Conservation (phyloP, 495 filamentous ascomycete species). For the Neurospora cerealis region DNA sequence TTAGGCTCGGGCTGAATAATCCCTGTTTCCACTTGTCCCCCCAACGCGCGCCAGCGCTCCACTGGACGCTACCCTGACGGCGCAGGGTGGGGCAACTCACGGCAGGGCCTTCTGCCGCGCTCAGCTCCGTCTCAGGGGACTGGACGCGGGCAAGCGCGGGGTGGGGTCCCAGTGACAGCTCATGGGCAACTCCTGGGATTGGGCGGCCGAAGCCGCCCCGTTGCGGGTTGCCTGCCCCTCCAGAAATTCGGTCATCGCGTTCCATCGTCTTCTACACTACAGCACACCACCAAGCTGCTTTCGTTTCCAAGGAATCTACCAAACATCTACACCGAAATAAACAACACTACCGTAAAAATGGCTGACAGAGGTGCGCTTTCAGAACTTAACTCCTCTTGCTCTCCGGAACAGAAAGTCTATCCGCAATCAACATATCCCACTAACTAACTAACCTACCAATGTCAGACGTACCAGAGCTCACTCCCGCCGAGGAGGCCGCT, state of each 20-base stretch:
- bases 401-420: not conserved
- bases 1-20: not conserved
- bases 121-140: not conserved
- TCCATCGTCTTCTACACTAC: constrained; percentile 17
- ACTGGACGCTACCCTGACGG: not conserved
- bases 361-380: constrained; percentile 17
- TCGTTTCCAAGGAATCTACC: not conserved
- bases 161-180: not conserved
- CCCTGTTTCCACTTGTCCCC: not conserved
- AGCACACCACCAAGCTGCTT: not conserved
- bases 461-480: constrained; percentile 30
- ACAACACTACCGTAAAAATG: constrained; percentile 6
- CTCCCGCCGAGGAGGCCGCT: constrained; percentile 54
- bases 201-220: not conserved
- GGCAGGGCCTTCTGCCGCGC: not conserved
- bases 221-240: not conserved
- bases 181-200: not conserved
- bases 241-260: constrained; percentile 1
- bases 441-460: constrained; percentile 8
- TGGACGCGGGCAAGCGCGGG: not conserved
- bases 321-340: not conserved
- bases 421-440: not conserved
- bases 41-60: not conserved
- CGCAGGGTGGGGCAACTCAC: not conserved
- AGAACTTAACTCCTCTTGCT: not conserved